Base-by-base conservation (phyloP, 2,329 filamentous ascomycete species). In the Geosmithia flava region DNA sequence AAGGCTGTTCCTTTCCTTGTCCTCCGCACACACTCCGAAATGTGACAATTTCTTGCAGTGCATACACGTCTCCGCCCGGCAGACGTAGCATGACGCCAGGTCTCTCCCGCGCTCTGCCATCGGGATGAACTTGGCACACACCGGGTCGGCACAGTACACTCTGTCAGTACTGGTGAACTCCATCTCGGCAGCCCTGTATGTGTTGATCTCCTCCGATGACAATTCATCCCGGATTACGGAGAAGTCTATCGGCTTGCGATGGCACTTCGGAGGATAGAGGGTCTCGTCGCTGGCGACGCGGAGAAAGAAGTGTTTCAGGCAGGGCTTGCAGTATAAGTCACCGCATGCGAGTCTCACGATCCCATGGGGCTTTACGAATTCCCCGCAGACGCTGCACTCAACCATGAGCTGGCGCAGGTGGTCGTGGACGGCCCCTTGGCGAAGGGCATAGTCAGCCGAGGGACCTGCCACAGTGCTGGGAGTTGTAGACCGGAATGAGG, bases 211-310 rank as follows among this genome's bases (percentile, higher is more conserved):
- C 20, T 50, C 46, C 27, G 30, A 11, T 11, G 49, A 50, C 16
- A 50, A 19, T n/a, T 46, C 49, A 20, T 33, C 17, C 42, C 46
- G 42, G 45, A 51, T 47, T n/a, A 42, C 19, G 11, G 44, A 49
- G 11, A 39, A 16, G 30, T 49, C 42, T 42, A 51, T 51, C 13
- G 39, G 17, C 37, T 49, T 17, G 42, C 45, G 47, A 39, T 49
- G 47, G 42, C 47, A 51, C 43, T 44, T 49, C 17, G 50, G 50
- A 6, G 50, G 50, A 23, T 49, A 51, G 11, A 51, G 50, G 11
- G 20, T 47, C 44, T 51, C 45, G 33, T 51, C 50, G 16, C 42
- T 42, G 29, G 42, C 33, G 33, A 44, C 50, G 10, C 47, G 50
- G 30, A 51, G 17, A 13, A 51, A 40, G 47, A 51, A 51, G 45